These are phyloP conservation scores for Marsdenia floribunda DNA, from an alignment of 257 asterid species.

Conservation along the genomic window DNA sequence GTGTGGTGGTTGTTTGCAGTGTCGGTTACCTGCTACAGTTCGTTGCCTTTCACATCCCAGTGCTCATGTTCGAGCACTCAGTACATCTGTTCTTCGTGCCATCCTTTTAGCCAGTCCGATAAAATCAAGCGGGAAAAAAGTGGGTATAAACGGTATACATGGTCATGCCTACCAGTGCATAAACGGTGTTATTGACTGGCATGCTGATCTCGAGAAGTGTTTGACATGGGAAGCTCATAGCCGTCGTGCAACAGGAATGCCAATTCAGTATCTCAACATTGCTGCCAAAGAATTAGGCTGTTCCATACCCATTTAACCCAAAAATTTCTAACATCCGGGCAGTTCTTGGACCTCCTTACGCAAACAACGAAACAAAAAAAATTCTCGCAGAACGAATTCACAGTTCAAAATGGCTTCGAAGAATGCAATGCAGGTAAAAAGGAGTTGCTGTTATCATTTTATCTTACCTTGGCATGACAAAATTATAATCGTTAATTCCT, in stretches of 20 bases:
- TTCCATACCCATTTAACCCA: conserved; percentile 45
- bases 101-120: conserved; percentile 52
- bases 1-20: conserved; percentile 40
- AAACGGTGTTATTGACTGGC: conserved; percentile 56
- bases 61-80: conserved; percentile 96
- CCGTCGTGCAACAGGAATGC: conserved; percentile 70
- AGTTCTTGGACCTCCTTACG: not conserved
- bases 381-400: conserved; percentile 11
- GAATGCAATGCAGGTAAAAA: conserved; percentile 9
- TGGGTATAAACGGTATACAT: conserved; percentile 31
- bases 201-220: conserved; percentile 67
- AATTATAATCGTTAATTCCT: not conserved
- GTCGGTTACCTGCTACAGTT: conserved; percentile 89
- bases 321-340: conserved; percentile 1
- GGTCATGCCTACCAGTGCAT: conserved; percentile 49
- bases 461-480: not conserved
- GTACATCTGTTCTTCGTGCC: conserved; percentile 90
- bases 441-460: not conserved
- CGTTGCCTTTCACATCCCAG: conserved; percentile 91
- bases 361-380: not conserved
- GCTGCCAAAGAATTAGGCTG: conserved; percentile 96
- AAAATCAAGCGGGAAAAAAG: conserved; percentile 38
- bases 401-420: conserved; percentile 1
- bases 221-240: conserved; percentile 93
- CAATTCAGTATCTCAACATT: conserved; percentile 52